A percentile compares a stretch with the other conserved stretches of the same genome.
These are phyloP conservation scores for Obelidium mucronatum DNA, from an alignment of 192 early-diverging fungal species.

Conservation along the genomic window DNA sequence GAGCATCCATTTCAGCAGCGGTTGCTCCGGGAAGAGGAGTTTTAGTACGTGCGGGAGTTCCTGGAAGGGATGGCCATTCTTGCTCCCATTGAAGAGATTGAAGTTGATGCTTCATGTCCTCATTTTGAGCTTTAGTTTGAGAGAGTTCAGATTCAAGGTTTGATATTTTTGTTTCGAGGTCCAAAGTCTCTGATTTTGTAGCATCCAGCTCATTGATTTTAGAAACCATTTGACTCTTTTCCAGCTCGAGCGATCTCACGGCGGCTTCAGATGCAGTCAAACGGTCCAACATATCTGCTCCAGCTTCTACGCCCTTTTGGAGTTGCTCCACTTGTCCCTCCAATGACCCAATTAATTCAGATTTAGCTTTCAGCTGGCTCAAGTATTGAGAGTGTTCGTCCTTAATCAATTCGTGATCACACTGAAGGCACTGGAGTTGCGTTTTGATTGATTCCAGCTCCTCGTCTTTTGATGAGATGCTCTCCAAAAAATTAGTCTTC, in stretches of 20 bases:
- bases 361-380: neutral
- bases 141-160: neutral
- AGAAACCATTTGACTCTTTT: neutral
- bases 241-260: neutral
- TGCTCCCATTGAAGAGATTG: slow-evolving; percentile 6
- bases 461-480: neutral
- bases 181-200: neutral
- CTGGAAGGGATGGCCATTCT: slow-evolving; percentile 17
- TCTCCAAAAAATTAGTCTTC: neutral
- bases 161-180: neutral
- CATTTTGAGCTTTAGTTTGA: neutral
- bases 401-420: neutral
- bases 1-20: neutral
- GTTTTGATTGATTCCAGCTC: neutral
- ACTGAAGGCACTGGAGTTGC: neutral
- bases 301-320: neutral
- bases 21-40: neutral
- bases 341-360: neutral
- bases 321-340: neutral
- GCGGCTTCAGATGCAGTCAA: neutral
- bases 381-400: neutral
- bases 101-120: neutral
- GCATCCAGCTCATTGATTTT: neutral
- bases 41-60: neutral
- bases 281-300: neutral